phyloP scores from a whole-genome alignment of 108 stramenopile species.

The Licmophora abbreviata region DNA sequence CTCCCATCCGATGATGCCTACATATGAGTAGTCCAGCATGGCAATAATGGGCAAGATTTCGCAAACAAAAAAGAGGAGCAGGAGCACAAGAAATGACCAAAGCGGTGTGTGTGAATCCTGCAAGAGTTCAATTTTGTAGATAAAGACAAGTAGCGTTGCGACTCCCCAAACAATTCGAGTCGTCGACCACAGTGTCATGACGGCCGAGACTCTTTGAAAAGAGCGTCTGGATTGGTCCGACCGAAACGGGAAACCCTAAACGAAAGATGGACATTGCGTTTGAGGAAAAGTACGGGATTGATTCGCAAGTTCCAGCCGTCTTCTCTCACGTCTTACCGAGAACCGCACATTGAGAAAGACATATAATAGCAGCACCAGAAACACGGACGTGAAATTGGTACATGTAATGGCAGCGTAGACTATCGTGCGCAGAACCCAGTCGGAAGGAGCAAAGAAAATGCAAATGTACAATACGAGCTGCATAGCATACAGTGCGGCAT shows the following conservation, averaged over 20 bases:
- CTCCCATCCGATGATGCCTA: conserved; percentile 16
- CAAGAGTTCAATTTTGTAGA: conserved; percentile 44
- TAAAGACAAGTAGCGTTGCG: conserved; percentile 40
- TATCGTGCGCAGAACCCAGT: conserved; percentile 39
- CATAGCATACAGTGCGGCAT: conserved; percentile 55
- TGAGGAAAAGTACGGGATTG: too few species aligned
- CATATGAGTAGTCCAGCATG: conserved; percentile 55
- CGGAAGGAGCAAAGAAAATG: conserved; percentile 57
- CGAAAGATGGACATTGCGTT: conserved; percentile 20
- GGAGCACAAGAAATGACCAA: conserved; percentile 47
- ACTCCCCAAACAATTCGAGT: conserved; percentile 56
- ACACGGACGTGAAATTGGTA: conserved; percentile 68
- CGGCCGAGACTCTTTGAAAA: conserved; percentile 29
- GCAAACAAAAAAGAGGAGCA: conserved; percentile 48
- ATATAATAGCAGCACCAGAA: conserved; percentile 55
- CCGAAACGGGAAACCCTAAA: conserved; percentile 37
- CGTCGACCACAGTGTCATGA: conserved; percentile 44
- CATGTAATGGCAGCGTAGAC: conserved; percentile 69
- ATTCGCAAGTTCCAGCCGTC: too few species aligned
- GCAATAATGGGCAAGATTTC: conserved; percentile 62
- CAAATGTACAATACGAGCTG: conserved; percentile 74
- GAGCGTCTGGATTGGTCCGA: conserved; percentile 27
- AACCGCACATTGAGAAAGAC: conserved; percentile 66
- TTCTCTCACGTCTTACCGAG: too few species aligned
- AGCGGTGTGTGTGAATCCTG: conserved; percentile 33